A percentile compares a stretch with the other conserved stretches of the same genome.
Evolutionary conservation across 768 basidiomycete species (phyloP).

Genomic region (Termitomyces eurrhizus): DNA sequence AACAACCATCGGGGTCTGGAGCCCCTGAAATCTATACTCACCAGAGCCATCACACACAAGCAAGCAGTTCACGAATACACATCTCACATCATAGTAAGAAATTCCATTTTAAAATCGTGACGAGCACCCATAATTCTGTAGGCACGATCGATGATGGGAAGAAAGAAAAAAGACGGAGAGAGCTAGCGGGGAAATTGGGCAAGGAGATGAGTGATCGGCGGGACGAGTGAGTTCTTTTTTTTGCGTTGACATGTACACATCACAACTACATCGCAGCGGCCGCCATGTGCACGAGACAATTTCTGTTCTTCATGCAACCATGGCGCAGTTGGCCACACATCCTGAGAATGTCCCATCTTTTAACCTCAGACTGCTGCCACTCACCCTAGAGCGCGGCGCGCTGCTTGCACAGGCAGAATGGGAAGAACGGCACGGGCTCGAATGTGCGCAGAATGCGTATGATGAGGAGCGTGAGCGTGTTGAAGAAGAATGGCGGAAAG

Average conservation of each 20-base stretch:
- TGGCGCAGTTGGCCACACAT: slow-evolving; percentile 61
- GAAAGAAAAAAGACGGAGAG: slow-evolving; percentile 67
- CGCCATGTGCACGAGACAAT: slow-evolving; percentile 63
- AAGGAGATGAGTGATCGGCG: slow-evolving; percentile 73
- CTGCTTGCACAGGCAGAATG: slow-evolving; percentile 59
- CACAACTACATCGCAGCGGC: slow-evolving; percentile 33
- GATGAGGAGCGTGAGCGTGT: slow-evolving; percentile 76
- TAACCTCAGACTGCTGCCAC: slow-evolving; percentile 67
- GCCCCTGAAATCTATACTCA: slow-evolving; percentile 12
- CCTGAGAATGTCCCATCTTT: slow-evolving; percentile 66
- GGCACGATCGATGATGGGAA: slow-evolving; percentile 35
- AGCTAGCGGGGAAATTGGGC: slow-evolving; percentile 63
- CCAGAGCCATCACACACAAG: slow-evolving; percentile 20
- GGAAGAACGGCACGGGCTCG: slow-evolving; percentile 67
- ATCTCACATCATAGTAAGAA: slow-evolving; percentile 11
- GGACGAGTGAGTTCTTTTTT: slow-evolving; percentile 55
- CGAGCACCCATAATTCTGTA: not conserved
- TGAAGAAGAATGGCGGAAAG: slow-evolving; percentile 79
- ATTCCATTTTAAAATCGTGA: not conserved
- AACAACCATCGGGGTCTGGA: not conserved
- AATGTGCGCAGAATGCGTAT: slow-evolving; percentile 65
- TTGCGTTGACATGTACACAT: slow-evolving; percentile 8
- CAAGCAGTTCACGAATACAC: slow-evolving; percentile 41
- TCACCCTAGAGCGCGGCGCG: slow-evolving; percentile 75
- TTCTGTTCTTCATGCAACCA: slow-evolving; percentile 51